These are phyloP conservation scores for Rhodotorula mucilaginosa DNA, from an alignment of 1,284 basidiomycete genomes.

Conservation along the genomic window DNA sequence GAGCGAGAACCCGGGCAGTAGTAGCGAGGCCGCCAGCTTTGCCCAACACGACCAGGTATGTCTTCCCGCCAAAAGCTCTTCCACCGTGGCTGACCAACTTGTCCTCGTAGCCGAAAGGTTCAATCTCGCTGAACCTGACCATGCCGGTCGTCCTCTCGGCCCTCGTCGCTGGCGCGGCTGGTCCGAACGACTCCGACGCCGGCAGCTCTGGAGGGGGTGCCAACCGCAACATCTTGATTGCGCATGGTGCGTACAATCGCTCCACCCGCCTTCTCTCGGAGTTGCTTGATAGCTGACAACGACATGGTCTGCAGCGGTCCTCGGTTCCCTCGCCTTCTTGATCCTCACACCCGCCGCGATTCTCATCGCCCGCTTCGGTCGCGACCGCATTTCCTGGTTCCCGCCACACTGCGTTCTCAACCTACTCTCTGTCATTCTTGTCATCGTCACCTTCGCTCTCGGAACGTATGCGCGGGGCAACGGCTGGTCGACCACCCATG, in stretches of 20 bases:
- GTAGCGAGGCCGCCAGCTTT: constrained; percentile 12
- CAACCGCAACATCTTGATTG: neutral
- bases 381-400: constrained; percentile 19
- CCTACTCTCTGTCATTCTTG: neutral
- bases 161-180: neutral
- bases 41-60: constrained; percentile 25
- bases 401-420: constrained; percentile 24
- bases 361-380: constrained; percentile 28
- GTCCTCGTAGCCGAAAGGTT: neutral
- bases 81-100: neutral
- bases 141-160: neutral
- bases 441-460: constrained; percentile 21
- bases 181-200: neutral
- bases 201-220: neutral
- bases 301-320: constrained; percentile 55
- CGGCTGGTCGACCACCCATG: constrained; percentile 14
- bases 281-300: neutral
- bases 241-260: neutral
- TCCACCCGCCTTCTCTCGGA: neutral
- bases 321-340: constrained; percentile 55
- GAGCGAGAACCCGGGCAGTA: constrained; percentile 1
- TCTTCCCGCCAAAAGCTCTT: neutral
- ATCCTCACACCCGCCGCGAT: constrained; percentile 27
- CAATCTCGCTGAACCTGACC: neutral
- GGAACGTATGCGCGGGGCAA: constrained; percentile 6